Evolutionary conservation across 768 basidiomycete species (phyloP).

Genomic region (Candolleomyces efflorescens): DNA sequence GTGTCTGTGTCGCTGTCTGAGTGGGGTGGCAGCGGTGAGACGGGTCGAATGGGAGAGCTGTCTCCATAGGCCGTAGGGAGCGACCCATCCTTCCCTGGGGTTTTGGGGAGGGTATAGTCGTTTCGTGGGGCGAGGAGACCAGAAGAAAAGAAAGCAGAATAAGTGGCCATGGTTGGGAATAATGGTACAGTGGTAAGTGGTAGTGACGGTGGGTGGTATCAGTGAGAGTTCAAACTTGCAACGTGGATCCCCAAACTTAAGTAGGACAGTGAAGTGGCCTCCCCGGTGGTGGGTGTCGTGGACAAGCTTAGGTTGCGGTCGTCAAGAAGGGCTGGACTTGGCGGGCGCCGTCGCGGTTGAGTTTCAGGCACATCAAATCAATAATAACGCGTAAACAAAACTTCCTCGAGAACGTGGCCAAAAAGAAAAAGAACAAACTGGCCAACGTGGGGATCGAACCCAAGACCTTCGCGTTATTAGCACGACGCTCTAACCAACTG

Average conservation of each 20-base stretch:
- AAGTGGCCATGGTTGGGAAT: constrained; percentile 18
- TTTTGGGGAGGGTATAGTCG: constrained; percentile 8
- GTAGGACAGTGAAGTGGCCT: not conserved
- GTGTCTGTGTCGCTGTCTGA: constrained; percentile 11
- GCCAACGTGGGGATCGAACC: constrained; percentile 80
- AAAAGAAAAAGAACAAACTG: constrained; percentile 20
- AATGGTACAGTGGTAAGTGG: not conserved
- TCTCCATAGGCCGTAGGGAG: not conserved
- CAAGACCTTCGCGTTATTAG: constrained; percentile 83
- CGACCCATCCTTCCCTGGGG: constrained; percentile 3
- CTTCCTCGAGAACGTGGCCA: no score
- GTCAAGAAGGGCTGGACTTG: not conserved
- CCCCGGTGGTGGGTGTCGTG: not conserved
- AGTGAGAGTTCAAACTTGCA: not conserved
- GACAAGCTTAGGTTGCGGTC: not conserved
- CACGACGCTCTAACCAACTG: constrained; percentile 93
- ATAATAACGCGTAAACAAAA: constrained; percentile 1
- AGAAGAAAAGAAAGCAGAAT: constrained; percentile 69
- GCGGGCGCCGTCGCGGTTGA: not conserved
- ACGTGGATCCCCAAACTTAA: not conserved
- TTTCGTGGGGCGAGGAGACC: constrained; percentile 56
- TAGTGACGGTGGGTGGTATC: not conserved
- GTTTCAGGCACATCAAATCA: not conserved
- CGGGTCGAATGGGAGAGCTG: constrained; percentile 8
- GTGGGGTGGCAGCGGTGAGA: constrained; percentile 31